Evolutionary conservation across 768 basidiomycete species (phyloP), one percentile per base, ranked within the genome.

Genomic region (Amanita molliuscula): DNA sequence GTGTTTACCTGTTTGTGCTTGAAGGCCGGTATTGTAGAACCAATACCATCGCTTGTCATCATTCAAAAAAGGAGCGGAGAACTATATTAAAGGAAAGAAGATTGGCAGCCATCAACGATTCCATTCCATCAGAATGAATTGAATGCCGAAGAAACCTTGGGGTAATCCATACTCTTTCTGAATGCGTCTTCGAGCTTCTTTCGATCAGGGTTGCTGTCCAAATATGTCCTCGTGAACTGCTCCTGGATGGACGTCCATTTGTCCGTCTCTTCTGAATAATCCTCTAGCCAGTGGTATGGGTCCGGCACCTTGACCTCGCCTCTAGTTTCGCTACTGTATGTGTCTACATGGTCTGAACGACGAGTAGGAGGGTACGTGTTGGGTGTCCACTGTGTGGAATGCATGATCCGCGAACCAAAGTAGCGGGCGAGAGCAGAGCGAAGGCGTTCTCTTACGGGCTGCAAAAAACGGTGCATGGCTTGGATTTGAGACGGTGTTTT

Each of bases 31-130:
- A 65, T 91, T 89, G 59, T 82, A 76, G 58, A 74, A 77, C 84
- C 87, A 88, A 58, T 91, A 92, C 82, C 85, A 91, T 44, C 74
- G 75, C 13, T 73, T 75, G 56, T 89, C 85, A 11, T 79, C 69
- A 53, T 78, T 76, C 47, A 84, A 54, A 10, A 55, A 61, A 0
- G 88, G 88, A 0, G 79, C 67, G 18, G 76, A 77, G 61, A 86
- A 85, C 83, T 86, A 61, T 34, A 48, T 35, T 16, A 45, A 44
- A 48, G 42, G 40, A 45, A 29, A 38, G 28, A 43, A 47, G 16
- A 44, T 47, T 52, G 41, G 7, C 29, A 33, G 46, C 33, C 18
- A 46, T 43, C 38, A 28, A 33, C 15, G 51, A 50, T 13, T 36
- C 37, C 38, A 33, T 54, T 53, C 36, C 48, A 50, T 50, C 48